Evolutionary conservation across 805 yeast species (phyloP).

Genomic region (Yamadazyma takamatsuzukensis): DNA sequence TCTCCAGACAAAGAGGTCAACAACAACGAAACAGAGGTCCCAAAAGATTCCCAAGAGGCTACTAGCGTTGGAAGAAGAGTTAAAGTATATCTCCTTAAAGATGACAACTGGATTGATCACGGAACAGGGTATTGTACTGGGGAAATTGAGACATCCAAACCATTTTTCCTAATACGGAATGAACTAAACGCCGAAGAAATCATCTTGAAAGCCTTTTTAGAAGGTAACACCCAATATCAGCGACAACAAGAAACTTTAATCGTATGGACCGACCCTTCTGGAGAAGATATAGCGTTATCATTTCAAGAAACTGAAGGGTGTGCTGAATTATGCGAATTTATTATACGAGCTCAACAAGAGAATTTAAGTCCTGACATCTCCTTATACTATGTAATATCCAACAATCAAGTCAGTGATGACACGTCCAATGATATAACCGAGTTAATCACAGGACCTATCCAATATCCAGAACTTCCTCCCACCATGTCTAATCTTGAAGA

Average conservation of each 20-base stretch:
- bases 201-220: constrained; percentile 62
- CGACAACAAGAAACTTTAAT: constrained; percentile 92
- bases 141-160: constrained; percentile 41
- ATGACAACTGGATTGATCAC: constrained; percentile 84
- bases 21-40: no score
- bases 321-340: constrained; percentile 74
- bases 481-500: constrained; percentile 47
- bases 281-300: constrained; percentile 77
- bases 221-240: constrained; percentile 78
- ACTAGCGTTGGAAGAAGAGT: constrained; percentile 65
- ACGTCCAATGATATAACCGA: constrained; percentile 55
- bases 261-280: constrained; percentile 85
- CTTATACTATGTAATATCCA: constrained; percentile 59
- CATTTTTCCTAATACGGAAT: constrained; percentile 68
- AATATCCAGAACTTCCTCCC: constrained; percentile 56
- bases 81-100: constrained; percentile 80
- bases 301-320: constrained; percentile 94
- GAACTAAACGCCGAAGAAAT: constrained; percentile 60
- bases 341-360: constrained; percentile 62
- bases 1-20: no score
- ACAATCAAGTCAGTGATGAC: constrained; percentile 17
- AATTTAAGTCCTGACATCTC: constrained; percentile 60
- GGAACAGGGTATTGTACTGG: constrained; percentile 93
- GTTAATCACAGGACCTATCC: constrained; percentile 74
- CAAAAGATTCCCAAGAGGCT: constrained; percentile 1